A percentile compares a stretch with the other conserved stretches of the same genome.
phyloP scores from a whole-genome alignment of 148 eudicot species.

The Camellia sinensis region DNA sequence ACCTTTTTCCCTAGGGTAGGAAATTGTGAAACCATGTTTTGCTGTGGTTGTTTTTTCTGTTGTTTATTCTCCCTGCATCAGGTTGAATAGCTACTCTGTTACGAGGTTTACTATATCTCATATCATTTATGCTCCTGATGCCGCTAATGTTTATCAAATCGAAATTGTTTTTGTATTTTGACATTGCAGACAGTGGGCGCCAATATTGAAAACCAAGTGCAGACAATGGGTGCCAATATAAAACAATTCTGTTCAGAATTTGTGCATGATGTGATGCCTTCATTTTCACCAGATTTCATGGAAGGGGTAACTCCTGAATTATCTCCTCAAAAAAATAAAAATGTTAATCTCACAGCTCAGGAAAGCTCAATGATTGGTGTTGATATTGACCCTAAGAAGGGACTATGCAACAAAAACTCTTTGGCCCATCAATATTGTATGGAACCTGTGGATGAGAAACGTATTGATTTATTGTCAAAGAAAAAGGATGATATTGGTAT shows the following conservation, averaged over 20 bases:
- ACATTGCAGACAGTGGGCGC: slow-evolving; percentile 21
- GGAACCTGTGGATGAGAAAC: background rate
- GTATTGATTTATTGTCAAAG: background rate
- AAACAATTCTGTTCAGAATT: slow-evolving; percentile 7
- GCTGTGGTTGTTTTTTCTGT: background rate
- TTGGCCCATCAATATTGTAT: background rate
- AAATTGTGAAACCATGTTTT: background rate
- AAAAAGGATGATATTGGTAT: background rate
- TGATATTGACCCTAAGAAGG: background rate
- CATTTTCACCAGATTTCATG: slow-evolving; percentile 1
- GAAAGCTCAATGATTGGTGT: background rate
- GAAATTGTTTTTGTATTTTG: slow-evolving; percentile 2
- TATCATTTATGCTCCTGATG: background rate
- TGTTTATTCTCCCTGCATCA: background rate
- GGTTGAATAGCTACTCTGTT: background rate
- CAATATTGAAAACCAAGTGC: slow-evolving; percentile 18
- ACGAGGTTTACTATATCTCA: background rate
- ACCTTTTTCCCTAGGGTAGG: background rate
- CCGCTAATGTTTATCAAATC: background rate
- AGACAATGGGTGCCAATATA: slow-evolving; percentile 17
- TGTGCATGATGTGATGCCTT: background rate
- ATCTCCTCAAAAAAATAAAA: slow-evolving; percentile 1
- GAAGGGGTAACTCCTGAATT: slow-evolving; percentile 1
- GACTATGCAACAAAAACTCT: background rate
- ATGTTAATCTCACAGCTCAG: background rate